A percentile compares a stretch with the other conserved stretches of the same genome.
Conservation (phyloP, 441 rosid genomes). For the Codiaeum variegatum region DNA sequence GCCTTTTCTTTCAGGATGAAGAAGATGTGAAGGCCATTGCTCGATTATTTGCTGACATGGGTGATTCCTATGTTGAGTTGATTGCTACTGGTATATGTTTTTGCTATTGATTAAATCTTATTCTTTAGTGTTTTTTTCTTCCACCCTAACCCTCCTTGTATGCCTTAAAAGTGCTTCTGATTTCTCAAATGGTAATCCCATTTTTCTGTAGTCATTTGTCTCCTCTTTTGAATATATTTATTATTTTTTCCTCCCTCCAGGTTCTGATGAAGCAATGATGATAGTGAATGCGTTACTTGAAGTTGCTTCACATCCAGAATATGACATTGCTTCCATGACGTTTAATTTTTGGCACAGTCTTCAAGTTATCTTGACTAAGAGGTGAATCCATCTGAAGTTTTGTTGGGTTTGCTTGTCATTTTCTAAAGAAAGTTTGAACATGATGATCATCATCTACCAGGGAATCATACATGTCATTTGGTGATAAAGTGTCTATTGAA, state of each 20-base stretch:
- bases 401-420: conserved; percentile 17
- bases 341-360: conserved; percentile 99
- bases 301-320: conserved; percentile 94
- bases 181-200: conserved; percentile 15
- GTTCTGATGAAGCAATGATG: conserved; percentile 85
- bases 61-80: conserved; percentile 95
- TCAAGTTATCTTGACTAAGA: conserved; percentile 78
- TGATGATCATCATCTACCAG: conserved; percentile 42
- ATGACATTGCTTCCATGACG: conserved; percentile 98
- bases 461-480: conserved; percentile 66
- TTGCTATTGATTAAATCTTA: conserved; percentile 17
- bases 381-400: conserved; percentile 44
- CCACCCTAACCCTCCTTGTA: not conserved
- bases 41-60: conserved; percentile 94
- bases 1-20: conserved; percentile 68
- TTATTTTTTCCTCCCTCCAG: conserved; percentile 32
- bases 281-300: conserved; percentile 82
- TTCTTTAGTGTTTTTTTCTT: conserved; percentile 22
- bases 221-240: conserved; percentile 6
- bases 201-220: conserved; percentile 11
- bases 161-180: conserved; percentile 14
- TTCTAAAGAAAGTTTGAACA: conserved; percentile 24
- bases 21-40: conserved; percentile 99
- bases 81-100: conserved; percentile 76
- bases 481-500: conserved; percentile 65